These are phyloP conservation scores for Polychytrium aggregatum DNA, from an alignment of 192 early-diverging fungal species.

Conservation along the genomic window DNA sequence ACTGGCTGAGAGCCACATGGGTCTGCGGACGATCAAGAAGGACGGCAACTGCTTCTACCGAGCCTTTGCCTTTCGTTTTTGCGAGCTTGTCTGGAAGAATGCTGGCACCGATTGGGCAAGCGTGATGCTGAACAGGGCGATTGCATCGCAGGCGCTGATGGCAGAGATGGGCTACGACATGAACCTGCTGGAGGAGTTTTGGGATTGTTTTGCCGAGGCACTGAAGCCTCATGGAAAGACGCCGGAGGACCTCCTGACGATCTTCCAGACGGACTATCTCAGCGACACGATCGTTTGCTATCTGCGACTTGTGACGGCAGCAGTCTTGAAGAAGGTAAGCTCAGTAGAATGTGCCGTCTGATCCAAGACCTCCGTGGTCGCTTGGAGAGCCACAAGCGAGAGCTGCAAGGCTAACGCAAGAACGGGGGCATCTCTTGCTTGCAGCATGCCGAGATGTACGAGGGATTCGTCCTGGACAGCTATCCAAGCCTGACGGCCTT, in stretches of 20 bases:
- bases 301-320: conserved; percentile 35
- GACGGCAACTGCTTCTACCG: conserved; percentile 52
- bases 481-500: conserved; percentile 31
- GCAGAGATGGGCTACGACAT: conserved; percentile 27
- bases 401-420: too few relatives aligned
- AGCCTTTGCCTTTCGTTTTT: conserved; percentile 30
- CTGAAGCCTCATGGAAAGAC: conserved; percentile 4
- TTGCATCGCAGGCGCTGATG: conserved; percentile 11
- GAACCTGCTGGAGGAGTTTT: conserved; percentile 36
- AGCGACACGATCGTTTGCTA: conserved; percentile 44
- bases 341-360: too few relatives aligned
- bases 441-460: conserved; percentile 39
- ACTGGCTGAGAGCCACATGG: background rate
- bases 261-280: conserved; percentile 24
- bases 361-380: too few relatives aligned
- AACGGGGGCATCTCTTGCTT: background rate
- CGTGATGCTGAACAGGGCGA: conserved; percentile 3
- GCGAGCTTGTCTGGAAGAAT: conserved; percentile 22
- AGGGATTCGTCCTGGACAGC: conserved; percentile 38
- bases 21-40: conserved; percentile 25
- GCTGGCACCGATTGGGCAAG: conserved; percentile 12
- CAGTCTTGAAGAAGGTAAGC: conserved; percentile 30
- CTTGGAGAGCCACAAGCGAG: too few relatives aligned
- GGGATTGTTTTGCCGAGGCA: conserved; percentile 25
- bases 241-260: conserved; percentile 13